Evolutionary conservation across 176 grass and related monocot species (phyloP), one percentile per base, ranked within the genome.

Genomic region (Avena atlantica): DNA sequence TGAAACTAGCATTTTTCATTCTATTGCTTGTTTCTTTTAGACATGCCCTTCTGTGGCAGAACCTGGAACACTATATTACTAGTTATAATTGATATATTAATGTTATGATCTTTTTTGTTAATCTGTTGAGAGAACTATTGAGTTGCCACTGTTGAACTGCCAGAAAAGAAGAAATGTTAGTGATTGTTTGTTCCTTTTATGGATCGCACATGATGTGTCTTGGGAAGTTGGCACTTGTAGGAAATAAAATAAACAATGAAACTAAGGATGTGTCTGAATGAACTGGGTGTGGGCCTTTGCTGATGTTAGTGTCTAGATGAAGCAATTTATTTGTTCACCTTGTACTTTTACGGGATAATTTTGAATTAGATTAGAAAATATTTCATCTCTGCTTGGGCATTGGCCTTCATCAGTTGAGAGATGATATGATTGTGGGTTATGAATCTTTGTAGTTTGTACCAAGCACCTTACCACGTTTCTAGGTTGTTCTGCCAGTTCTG

Each of bases 1-100:
- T 98, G 89, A 87, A 70, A 83, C 29, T 82, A 85, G 15, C 74
- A 70, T 68, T 66, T 20, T 66, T 20, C 15, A 62, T 34, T 76
- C 6, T 31, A 83, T 49, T 81, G 37, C 44, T 55, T 44, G 14
- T 66, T 65, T 44, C 78, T 74, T 64, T 84, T 79, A 31, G 72
- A 87, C 15, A 73, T 66, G 55, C 27, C 53, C 37, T 82, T 90
- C 55, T 86, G 36, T 78, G 55, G 49, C 14, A 70, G 15, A 86
- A 64, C 36, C n/a, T 82, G 42, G 34, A 82, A 29, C 31, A 70
- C 62, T 85, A 50, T 86, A 19, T 72, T 63, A 19, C 27, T 65
- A 53, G 15, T 16, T 56, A 79, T 42, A 60, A 82, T 78, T 24
- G 45, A 27, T 90, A 82, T 44, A 40, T 85, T 80, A 47, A 75